These are phyloP conservation scores for Neurospora sp. DNA, from an alignment of 495 filamentous ascomycete species.

Conservation along the genomic window DNA sequence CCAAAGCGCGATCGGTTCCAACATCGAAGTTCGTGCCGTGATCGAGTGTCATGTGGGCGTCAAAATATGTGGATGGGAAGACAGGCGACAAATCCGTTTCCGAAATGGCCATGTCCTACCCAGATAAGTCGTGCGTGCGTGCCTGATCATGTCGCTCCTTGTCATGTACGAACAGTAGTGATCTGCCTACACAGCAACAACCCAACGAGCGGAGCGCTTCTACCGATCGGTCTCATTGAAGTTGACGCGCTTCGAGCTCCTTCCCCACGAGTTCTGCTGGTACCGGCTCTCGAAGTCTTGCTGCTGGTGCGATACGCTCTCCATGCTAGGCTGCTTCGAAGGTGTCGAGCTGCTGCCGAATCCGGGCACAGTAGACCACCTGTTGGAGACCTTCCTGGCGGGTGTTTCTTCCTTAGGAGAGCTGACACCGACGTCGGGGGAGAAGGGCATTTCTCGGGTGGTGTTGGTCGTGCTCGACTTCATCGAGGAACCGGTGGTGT, in stretches of 20 bases:
- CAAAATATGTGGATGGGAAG: neutral
- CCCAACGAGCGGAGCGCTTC: neutral
- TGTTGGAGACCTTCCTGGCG: slow-evolving; percentile 29
- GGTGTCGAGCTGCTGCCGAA: slow-evolving; percentile 25
- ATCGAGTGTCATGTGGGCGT: neutral
- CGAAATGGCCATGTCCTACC: neutral
- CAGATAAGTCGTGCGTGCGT: neutral
- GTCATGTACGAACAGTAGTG: neutral
- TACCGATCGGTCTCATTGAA: neutral
- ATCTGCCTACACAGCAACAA: neutral
- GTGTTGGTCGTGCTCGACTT: slow-evolving; percentile 26
- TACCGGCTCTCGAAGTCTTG: neutral
- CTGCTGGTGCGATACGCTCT: neutral
- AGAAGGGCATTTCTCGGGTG: slow-evolving; percentile 1
- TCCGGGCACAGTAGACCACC: slow-evolving; percentile 39
- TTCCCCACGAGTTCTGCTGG: neutral
- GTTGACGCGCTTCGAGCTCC: neutral
- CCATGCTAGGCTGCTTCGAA: neutral
- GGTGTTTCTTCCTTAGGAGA: neutral
- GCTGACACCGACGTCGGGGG: slow-evolving; percentile 6
- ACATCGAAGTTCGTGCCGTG: neutral
- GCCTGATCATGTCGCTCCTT: neutral
- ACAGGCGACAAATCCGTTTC: neutral
- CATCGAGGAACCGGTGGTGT: slow-evolving; percentile 37
- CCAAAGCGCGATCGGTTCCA: neutral